Base-by-base conservation (phyloP, 768 basidiomycete species). In the Leccinum arenicola region DNA sequence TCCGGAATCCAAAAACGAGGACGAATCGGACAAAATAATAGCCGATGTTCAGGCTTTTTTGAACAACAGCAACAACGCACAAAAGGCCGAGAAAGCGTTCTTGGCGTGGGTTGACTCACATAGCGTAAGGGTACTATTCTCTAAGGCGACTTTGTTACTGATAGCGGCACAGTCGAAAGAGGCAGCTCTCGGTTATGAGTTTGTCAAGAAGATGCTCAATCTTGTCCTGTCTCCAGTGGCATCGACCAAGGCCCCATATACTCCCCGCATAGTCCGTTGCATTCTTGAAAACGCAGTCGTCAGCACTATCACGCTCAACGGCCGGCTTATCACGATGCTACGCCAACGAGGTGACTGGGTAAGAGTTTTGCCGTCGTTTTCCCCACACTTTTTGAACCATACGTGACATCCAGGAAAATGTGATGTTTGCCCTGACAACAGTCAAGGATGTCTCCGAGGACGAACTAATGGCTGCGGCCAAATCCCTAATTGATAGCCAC, bases 311-410 rank as follows among this genome's bases (percentile, higher is more conserved):
- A 89, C 91, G 87, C 66, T 89, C 10, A 74, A 82, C 6, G 82
- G 80, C 12, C 85, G 84, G 3, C 70, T 93, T 17, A 64, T 92
- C 38, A 75, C 76, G 9, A 76, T 77, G 2, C 70, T 93, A 35
- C 74, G 78, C 50, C 69, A 77, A 54, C 80, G 78, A 58, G 75
- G 77, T 47, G 91, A 93, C 65, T 93, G 91, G 91, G 91, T 85
- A 66, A 56, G 79, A 66, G 54, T 51, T 40, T 2, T 43, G 3
- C 43, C 25, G 11, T 29, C 9, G 6, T 15, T 31, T 8, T 19
- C 11, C 29, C 33, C 1, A 15, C 21, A 23, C 14, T 36, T 27
- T 3, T 52, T 14, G 14, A 45, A 38, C 29, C 55, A 60, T 23
- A 57, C 14, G 43, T 7, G 25, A 50, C 9, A 21, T 38, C 33